phyloP scores from a whole-genome alignment of 2,329 filamentous ascomycete species.

The Sclerotinia glacialis region DNA sequence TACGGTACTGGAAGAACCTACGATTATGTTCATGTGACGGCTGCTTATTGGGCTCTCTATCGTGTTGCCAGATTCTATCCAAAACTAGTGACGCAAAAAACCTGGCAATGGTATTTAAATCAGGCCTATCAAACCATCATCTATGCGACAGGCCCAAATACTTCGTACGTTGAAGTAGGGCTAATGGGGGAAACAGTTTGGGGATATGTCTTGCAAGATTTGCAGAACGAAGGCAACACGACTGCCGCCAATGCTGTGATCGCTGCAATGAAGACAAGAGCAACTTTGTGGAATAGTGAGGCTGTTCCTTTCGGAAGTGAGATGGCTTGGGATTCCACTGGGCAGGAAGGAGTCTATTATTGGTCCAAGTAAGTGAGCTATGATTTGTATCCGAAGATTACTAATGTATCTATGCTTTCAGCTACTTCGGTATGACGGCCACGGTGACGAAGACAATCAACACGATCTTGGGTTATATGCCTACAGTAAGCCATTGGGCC shows the following conservation, averaged over 20 bases:
- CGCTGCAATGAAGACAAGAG: slow-evolving; percentile 48
- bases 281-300: slow-evolving; percentile 49
- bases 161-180: slow-evolving; percentile 48
- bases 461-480: slow-evolving; percentile 55
- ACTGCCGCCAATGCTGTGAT: slow-evolving; percentile 44
- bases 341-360: slow-evolving; percentile 60
- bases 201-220: slow-evolving; percentile 51
- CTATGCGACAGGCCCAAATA: slow-evolving; percentile 41
- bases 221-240: slow-evolving; percentile 47
- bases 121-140: slow-evolving; percentile 53
- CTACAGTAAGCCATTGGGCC: slow-evolving; percentile 58
- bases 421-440: slow-evolving; percentile 48
- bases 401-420: background rate
- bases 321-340: slow-evolving; percentile 62
- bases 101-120: slow-evolving; percentile 54
- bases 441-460: slow-evolving; percentile 53
- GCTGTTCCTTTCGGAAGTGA: slow-evolving; percentile 57
- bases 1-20: slow-evolving; percentile 52
- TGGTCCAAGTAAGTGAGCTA: slow-evolving; percentile 44
- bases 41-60: slow-evolving; percentile 57
- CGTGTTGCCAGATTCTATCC: slow-evolving; percentile 52
- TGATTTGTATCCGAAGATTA: fast-evolving
- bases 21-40: slow-evolving; percentile 57
- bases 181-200: slow-evolving; percentile 61
- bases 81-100: slow-evolving; percentile 42